Evolutionary conservation across 2,329 filamentous ascomycete species (phyloP), one percentile per base, ranked within the genome.

Genomic region (Colletotrichum falcatum): DNA sequence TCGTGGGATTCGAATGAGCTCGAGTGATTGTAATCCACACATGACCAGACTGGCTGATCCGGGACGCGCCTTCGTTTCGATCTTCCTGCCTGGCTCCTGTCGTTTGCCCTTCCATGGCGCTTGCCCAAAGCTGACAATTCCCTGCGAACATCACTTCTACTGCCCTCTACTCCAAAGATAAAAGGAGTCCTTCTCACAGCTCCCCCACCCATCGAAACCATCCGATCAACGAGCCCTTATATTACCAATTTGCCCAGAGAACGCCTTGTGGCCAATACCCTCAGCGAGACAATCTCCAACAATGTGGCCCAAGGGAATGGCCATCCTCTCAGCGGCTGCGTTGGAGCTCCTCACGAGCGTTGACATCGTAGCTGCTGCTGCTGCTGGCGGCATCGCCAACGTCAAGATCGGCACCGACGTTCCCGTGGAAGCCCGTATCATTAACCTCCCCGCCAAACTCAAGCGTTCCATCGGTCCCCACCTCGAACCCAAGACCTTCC

Each of bases 401-500:
- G 16, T 42, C 30, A 39, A 39, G 5, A 33, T 7, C 23, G 12
- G 42, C 23, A 26, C 16, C 6, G 5, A 18, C 11, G 23, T 23
- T 8, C 6, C 23, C 14, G 18, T 26, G 18, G 42, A 58, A n/a
- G 30, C 37, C 6, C n/a, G 18, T 7, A 33, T 53, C 23, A n/a
- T 35, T 39, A 49, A 66, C 30, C 20, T 18, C 14, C 12, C 20
- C 39, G 35, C 66, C 30, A 66, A 61, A n/a, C 23, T 55, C 14
- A n/a, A 37, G 42, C 20, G n/a, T 5, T 16, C 63, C 20, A 53
- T 66, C 26, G 66, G 63, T 14, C n/a, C 26, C 14, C 62, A 61
- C 16, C 63, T 66, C n/a, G 55, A 49, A n/a, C 56, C 67, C 23
- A 51, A 28, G 39, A 56, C 49, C 16, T 66, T 70, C 8, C 63